Evolutionary conservation across 2,329 filamentous ascomycete species (phyloP), one percentile per base, ranked within the genome.

Genomic region (Colletotrichum tabaci): DNA sequence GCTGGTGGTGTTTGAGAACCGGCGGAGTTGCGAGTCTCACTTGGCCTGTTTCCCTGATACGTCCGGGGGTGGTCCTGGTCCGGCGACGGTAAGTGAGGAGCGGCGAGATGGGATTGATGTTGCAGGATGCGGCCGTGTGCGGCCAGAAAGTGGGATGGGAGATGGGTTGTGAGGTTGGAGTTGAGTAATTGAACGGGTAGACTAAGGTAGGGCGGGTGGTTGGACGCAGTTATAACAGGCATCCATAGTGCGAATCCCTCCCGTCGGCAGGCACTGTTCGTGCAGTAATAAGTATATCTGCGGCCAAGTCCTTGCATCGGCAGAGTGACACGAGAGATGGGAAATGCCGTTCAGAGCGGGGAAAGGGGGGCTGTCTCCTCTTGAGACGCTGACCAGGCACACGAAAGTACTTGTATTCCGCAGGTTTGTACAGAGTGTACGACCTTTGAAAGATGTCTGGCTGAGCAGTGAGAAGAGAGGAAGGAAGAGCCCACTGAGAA

Each of bases 1-100:
- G 60, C 58, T 38, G 69, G 53, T 69, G 60, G 65, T 72, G 69
- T 72, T 72, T 72, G 69, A 72, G 66, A 69, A 60, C 55, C 50
- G 50, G 66, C 40, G 66, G 53, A 64, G 69, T 69, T 60, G 65
- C 26, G 58, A 68, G 68, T 71, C 68, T 67, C 66, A 69, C 66
- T 49, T 47, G 69, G 69, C 69, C 69, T 72, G 65, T 72, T 69
- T 70, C 58, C 58, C 53, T 69, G 53, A 30, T 56, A 66, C 40
- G 50, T 62, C 67, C 57, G 50, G 67, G 64, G 67, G n/a, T 71
- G 50, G 44, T 16, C 67, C 63, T 61, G 57, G 63, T 58, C 52
- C 61, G 50, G 63, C 50, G 8, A 71, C 63, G 42, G 57, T 35
- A 65, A 53, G 60, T 65, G 38, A 58, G 40, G 30, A 58, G 62